These are phyloP conservation scores for Periconia sp. DNA, from an alignment of 2,329 filamentous ascomycete species.

Conservation along the genomic window DNA sequence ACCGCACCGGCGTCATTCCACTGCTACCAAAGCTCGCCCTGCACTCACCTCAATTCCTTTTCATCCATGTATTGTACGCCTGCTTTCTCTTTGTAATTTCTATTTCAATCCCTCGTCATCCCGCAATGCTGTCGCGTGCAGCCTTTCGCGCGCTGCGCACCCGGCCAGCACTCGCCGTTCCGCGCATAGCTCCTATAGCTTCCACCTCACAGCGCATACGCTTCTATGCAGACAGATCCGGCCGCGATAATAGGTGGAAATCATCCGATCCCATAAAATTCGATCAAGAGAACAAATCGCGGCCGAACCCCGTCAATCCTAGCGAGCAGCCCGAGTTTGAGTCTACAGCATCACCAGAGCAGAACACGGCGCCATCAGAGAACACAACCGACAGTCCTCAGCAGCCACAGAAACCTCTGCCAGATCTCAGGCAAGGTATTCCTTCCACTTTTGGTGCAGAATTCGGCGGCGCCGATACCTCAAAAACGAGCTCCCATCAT, in stretches of 20 bases:
- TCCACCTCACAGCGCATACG: slow-evolving; percentile 35
- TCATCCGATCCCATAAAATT: slow-evolving; percentile 48
- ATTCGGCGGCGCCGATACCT: slow-evolving; percentile 57
- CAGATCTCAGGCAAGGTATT: slow-evolving; percentile 92
- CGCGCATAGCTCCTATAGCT: slow-evolving; percentile 32
- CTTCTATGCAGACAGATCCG: slow-evolving; percentile 28
- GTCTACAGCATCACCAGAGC: slow-evolving; percentile 27
- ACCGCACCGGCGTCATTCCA: slow-evolving; percentile 9
- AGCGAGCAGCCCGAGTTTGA: slow-evolving; percentile 46
- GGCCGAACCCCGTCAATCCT: slow-evolving; percentile 29
- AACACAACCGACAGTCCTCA: slow-evolving; percentile 53
- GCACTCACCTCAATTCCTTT: neutral
- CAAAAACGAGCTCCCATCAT: no score
- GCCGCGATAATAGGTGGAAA: slow-evolving; percentile 50
- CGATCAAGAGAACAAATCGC: slow-evolving; percentile 31
- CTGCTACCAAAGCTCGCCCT: neutral
- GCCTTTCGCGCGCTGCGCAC: slow-evolving; percentile 41
- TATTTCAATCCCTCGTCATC: slow-evolving; percentile 10
- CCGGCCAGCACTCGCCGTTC: slow-evolving; percentile 31
- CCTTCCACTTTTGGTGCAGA: slow-evolving; percentile 89
- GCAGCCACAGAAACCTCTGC: slow-evolving; percentile 70
- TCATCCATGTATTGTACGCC: neutral
- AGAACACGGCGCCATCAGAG: slow-evolving; percentile 34
- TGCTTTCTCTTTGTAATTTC: slow-evolving; percentile 23
- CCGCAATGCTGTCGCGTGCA: slow-evolving; percentile 43